phyloP scores from a whole-genome alignment of 129 eudicot genomes.

The Arctium lappa region DNA sequence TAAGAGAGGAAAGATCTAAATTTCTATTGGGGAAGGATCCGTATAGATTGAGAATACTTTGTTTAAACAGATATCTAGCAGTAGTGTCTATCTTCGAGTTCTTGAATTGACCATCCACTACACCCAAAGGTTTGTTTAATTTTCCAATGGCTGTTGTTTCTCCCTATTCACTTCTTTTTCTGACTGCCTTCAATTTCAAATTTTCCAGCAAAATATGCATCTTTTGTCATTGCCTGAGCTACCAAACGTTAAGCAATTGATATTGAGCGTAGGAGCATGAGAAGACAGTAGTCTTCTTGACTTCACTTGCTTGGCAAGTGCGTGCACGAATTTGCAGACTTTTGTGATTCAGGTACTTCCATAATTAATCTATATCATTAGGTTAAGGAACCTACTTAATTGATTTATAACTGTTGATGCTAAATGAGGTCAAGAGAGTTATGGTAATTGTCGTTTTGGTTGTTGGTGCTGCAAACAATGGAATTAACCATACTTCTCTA shows the following conservation, averaged over 20 bases:
- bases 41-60: no score
- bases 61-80: no score
- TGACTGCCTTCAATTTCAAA: neutral
- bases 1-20: no score
- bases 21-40: no score
- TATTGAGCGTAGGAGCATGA: neutral
- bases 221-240: neutral
- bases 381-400: neutral
- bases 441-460: neutral
- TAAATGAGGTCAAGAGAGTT: neutral
- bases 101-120: slow-evolving; percentile 31
- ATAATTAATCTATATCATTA: neutral
- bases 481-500: neutral
- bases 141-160: neutral
- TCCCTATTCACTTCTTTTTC: slow-evolving; percentile 4
- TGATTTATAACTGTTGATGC: neutral
- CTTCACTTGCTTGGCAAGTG: neutral
- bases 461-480: neutral
- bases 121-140: slow-evolving; percentile 30
- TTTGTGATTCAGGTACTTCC: neutral
- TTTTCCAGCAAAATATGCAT: neutral
- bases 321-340: neutral
- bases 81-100: slow-evolving; percentile 27
- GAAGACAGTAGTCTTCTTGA: neutral
- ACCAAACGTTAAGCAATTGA: neutral